These are phyloP conservation scores for Malassezia arunalokei DNA, from an alignment of 1,284 basidiomycete genomes.

Conservation along the genomic window DNA sequence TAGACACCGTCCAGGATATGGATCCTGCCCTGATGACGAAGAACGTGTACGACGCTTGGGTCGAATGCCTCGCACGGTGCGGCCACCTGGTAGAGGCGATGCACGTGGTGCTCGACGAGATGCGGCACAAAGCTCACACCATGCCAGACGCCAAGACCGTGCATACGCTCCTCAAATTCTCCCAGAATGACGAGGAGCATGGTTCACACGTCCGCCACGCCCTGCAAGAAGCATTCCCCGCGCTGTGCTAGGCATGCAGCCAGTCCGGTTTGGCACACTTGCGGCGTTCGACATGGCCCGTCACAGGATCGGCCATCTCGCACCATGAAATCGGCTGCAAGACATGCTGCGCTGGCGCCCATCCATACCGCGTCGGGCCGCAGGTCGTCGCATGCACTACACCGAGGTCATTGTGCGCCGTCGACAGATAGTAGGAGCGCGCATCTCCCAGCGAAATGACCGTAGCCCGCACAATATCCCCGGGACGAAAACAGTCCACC, in stretches of 20 bases:
- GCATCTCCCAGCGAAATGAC: slow-evolving; percentile 52
- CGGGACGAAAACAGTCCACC: slow-evolving; percentile 83
- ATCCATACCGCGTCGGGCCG: slow-evolving; percentile 3
- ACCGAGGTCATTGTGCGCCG: slow-evolving; percentile 83
- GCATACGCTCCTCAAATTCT: slow-evolving; percentile 47
- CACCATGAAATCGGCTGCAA: slow-evolving; percentile 60
- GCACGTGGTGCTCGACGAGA: slow-evolving; percentile 56
- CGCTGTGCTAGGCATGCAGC: neutral
- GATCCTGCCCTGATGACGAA: slow-evolving; percentile 50
- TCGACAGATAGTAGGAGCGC: slow-evolving; percentile 71
- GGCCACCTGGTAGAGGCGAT: slow-evolving; percentile 60
- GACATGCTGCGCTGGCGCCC: slow-evolving; percentile 17
- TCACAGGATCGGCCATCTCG: slow-evolving; percentile 76
- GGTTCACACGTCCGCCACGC: neutral
- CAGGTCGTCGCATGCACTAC: slow-evolving; percentile 49
- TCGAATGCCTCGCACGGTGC: slow-evolving; percentile 74
- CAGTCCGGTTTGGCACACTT: slow-evolving; percentile 71
- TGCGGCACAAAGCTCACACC: slow-evolving; percentile 46
- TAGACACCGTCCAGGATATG: slow-evolving; percentile 11
- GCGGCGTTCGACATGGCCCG: slow-evolving; percentile 65
- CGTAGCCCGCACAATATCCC: slow-evolving; percentile 82
- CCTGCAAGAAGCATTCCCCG: neutral
- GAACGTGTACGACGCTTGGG: slow-evolving; percentile 59
- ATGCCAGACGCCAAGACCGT: slow-evolving; percentile 39
- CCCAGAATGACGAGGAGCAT: neutral